Conservation (phyloP, 768 basidiomycete genomes). For the Leucocoprinus sp. region DNA sequence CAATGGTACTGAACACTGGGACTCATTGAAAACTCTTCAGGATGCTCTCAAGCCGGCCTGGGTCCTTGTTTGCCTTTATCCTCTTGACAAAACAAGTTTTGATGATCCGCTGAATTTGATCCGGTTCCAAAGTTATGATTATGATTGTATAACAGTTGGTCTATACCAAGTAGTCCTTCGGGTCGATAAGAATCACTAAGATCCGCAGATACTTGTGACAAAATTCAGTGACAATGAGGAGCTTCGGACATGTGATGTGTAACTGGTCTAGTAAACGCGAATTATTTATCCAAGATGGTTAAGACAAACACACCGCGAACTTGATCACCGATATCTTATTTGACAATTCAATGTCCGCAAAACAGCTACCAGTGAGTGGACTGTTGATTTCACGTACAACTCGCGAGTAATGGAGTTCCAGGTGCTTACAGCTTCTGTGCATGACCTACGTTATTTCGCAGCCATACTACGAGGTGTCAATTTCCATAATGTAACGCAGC, state of each 20-base stretch:
- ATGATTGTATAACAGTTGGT: no score
- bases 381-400: background rate
- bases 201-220: no score
- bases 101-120: no score
- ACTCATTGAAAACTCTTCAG: no score
- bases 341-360: background rate
- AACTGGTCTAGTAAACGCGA: no score
- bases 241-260: no score
- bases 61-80: background rate
- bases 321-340: background rate
- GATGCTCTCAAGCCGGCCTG: no score
- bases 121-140: no score
- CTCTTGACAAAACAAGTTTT: background rate
- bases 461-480: conserved; percentile 75
- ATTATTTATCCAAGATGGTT: no score
- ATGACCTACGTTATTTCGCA: conserved; percentile 78
- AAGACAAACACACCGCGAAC: no score
- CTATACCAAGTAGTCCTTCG: background rate
- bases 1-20: conserved; percentile 59
- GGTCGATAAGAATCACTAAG: background rate
- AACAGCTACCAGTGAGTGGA: conserved; percentile 3
- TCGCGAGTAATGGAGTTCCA: conserved; percentile 10
- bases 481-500: conserved; percentile 54
- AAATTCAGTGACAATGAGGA: no score
- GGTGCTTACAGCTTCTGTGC: conserved; percentile 65